A percentile compares a stretch with the other conserved stretches of the same genome.
Evolutionary conservation across 441 rosid genomes (phyloP).

Genomic region (Daphne laureola): DNA sequence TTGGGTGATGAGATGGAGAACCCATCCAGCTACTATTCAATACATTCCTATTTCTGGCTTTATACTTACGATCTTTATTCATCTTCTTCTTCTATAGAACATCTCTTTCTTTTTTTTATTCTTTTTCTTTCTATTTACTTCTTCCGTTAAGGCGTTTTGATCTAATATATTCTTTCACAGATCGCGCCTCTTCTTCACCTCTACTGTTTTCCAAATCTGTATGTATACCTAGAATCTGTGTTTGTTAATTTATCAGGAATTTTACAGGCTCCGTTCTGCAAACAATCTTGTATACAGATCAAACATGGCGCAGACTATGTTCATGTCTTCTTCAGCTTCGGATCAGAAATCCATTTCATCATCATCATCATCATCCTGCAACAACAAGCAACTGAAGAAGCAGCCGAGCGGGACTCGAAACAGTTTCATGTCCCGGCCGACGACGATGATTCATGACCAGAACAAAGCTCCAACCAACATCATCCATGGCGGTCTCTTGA

Average conservation of each 20-base stretch:
- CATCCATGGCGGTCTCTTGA: slow-evolving; percentile 24
- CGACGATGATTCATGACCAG: slow-evolving; percentile 23
- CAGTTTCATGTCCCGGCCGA: slow-evolving; percentile 21
- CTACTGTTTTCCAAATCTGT: not conserved
- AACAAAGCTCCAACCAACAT: slow-evolving; percentile 25
- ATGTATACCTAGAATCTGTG: not conserved
- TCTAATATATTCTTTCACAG: slow-evolving; percentile 23
- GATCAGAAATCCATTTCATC: slow-evolving; percentile 27
- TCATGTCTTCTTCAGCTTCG: slow-evolving; percentile 21
- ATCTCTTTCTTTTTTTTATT: not conserved
- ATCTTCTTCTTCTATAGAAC: not conserved
- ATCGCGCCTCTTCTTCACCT: slow-evolving; percentile 18
- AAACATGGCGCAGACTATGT: slow-evolving; percentile 40
- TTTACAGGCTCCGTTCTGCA: not conserved
- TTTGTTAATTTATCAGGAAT: not conserved
- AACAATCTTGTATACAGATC: not conserved
- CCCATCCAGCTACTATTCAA: too few relatives aligned
- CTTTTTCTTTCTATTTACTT: not conserved
- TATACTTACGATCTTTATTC: not conserved
- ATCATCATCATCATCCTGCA: slow-evolving; percentile 15
- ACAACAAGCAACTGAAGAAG: slow-evolving; percentile 27
- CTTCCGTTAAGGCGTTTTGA: slow-evolving; percentile 17
- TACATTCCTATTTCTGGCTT: not conserved
- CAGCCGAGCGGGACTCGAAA: slow-evolving; percentile 22
- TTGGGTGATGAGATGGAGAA: too few relatives aligned